phyloP scores from a whole-genome alignment of 768 basidiomycete species.

The Podaxis mareebaensis region DNA sequence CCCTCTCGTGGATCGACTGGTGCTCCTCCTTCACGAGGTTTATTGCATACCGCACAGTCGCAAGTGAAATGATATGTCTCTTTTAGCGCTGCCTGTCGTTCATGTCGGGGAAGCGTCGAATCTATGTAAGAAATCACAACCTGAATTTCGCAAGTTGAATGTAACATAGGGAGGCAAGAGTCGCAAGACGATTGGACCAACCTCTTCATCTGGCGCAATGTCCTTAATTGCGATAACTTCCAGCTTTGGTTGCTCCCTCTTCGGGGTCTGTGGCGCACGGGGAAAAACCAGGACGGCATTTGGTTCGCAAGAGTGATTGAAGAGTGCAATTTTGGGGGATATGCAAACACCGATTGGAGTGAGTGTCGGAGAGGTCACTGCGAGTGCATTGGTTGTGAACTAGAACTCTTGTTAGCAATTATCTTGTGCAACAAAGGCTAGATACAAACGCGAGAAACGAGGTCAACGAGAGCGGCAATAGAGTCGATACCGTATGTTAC shows the following conservation, averaged over 20 bases:
- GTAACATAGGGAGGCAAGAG: not conserved
- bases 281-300: constrained; percentile 95
- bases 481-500: constrained; percentile 55
- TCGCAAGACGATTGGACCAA: constrained; percentile 26
- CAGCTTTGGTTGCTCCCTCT: constrained; percentile 56
- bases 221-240: constrained; percentile 70
- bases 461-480: constrained; percentile 63
- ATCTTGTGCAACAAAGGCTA: not conserved
- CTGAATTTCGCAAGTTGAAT: constrained; percentile 35
- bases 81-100: constrained; percentile 56
- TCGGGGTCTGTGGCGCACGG: constrained; percentile 35
- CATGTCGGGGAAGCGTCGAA: constrained; percentile 61
- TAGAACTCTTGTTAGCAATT: constrained; percentile 28
- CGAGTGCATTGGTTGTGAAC: constrained; percentile 93
- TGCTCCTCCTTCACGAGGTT: constrained; percentile 4
- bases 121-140: constrained; percentile 86
- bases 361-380: constrained; percentile 76
- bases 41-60: constrained; percentile 57
- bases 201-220: constrained; percentile 72
- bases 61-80: constrained; percentile 84
- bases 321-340: constrained; percentile 75
- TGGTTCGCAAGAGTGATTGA: constrained; percentile 88
- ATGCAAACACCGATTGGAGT: constrained; percentile 84
- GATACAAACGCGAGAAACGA: constrained; percentile 66
- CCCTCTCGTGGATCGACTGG: constrained; percentile 65